Base-by-base conservation (phyloP, 202 grass and related monocot species). In the Panicum hallii region DNA sequence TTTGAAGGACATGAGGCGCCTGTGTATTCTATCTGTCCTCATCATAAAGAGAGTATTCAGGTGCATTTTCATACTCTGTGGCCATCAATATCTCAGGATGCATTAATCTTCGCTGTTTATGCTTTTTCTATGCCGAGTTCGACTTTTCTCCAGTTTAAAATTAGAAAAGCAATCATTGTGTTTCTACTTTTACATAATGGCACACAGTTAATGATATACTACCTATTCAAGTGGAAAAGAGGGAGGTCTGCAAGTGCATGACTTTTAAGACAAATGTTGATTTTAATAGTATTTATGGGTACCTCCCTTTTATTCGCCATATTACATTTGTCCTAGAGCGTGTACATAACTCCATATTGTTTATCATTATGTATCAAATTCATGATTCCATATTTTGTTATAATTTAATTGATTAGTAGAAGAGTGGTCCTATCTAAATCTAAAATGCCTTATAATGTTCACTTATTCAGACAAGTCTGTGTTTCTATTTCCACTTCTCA, bases 1-100 rank as follows among this genome's bases (percentile, higher is more conserved):
- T 99, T 99, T 83, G 91, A 99, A 91, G 96, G 96, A 48, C 96
- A 99, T 19, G 91, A 99, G 68, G 96, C 96, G 16, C 89, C 93
- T 79, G 96, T 99, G 17, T 99, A 95, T 87, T 95, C 93, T 79
- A 85, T 99, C 62, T 92, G 93, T 63, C 93, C 93, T 41, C 96
- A 99, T 78, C 88, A 95, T 58, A 99, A 99, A 88, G 93, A 99
- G 82, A 95, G 40, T 80, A 92, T 99, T 88, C 96, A 95, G 93
- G 96, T 99, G 75, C 58, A 62, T 81, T 70, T 9, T 86, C 48
- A 26, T 32, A 46, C 72, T 84, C 61, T 70, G 46, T 41, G 55
- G 44, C 28, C 68, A 76, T 66, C 16, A 49, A 61, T 52, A 71
- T 82, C 17, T 68, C 15, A 32, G 32, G 64, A 78, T 75, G 61